Conservation (phyloP, 495 filamentous ascomycete species). For the Xylaria venustula region DNA sequence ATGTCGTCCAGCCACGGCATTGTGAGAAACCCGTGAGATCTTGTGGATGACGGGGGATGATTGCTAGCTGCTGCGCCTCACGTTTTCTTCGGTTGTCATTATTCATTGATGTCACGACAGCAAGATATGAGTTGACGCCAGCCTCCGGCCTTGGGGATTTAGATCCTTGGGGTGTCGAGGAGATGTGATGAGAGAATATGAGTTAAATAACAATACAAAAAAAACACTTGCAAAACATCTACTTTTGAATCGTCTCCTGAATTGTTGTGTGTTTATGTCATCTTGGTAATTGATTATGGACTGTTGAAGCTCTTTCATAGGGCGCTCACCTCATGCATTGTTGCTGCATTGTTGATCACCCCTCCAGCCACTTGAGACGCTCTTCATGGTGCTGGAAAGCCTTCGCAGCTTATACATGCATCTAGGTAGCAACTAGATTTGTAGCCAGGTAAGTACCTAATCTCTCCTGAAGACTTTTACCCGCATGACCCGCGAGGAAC, state of each 20-base stretch:
- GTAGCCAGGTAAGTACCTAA: too few species aligned
- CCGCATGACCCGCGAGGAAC: too few species aligned
- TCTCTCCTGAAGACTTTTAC: too few species aligned
- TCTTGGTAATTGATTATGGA: too few species aligned
- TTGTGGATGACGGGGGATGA: background rate
- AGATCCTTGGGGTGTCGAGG: background rate
- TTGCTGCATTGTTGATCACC: too few species aligned
- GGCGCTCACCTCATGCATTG: too few species aligned
- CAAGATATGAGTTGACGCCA: background rate
- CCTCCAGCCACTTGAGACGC: too few species aligned
- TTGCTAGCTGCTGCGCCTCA: background rate
- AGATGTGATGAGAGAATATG: background rate
- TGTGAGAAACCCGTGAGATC: background rate
- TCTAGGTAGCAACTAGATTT: too few species aligned
- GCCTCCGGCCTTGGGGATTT: slow-evolving; percentile 6
- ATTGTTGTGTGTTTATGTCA: too few species aligned
- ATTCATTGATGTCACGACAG: background rate
- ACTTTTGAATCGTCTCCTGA: background rate
- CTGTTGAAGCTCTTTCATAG: too few species aligned
- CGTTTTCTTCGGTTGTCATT: background rate
- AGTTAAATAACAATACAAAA: background rate
- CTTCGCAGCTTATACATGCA: too few species aligned
- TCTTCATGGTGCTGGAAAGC: too few species aligned
- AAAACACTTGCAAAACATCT: background rate
- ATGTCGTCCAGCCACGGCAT: background rate